Evolutionary conservation across 176 grass and related monocot species (phyloP).

Genomic region (Paspalum vaginatum): DNA sequence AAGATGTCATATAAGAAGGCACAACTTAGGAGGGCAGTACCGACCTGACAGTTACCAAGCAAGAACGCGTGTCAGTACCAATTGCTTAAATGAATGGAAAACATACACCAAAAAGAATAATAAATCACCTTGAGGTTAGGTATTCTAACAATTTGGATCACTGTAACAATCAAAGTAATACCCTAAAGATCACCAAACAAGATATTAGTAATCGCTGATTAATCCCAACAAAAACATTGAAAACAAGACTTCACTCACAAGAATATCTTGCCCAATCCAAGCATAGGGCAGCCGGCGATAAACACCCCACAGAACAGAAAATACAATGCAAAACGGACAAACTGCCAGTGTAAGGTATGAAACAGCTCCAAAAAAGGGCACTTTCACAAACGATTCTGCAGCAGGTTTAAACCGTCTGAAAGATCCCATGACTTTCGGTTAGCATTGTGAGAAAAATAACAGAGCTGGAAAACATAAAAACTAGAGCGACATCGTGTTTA

Average conservation of each 20-base stretch:
- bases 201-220: slow-evolving; percentile 21
- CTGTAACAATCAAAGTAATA: slow-evolving; percentile 90
- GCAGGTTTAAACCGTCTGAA: slow-evolving; percentile 95
- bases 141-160: slow-evolving; percentile 95
- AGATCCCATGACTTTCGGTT: slow-evolving; percentile 34
- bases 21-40: slow-evolving; percentile 81
- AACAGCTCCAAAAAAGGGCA: slow-evolving; percentile 86
- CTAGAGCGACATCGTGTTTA: slow-evolving; percentile 17
- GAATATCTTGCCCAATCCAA: slow-evolving; percentile 99
- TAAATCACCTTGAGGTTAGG: slow-evolving; percentile 92
- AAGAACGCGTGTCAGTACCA: slow-evolving; percentile 33
- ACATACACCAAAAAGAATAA: slow-evolving; percentile 11
- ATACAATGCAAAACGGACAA: slow-evolving; percentile 83
- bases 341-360: slow-evolving; percentile 87
- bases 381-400: slow-evolving; percentile 77
- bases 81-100: slow-evolving; percentile 11
- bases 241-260: slow-evolving; percentile 59
- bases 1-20: slow-evolving; percentile 99
- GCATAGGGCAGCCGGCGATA: slow-evolving; percentile 62
- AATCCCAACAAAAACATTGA: slow-evolving; percentile 25
- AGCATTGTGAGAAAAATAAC: slow-evolving; percentile 15
- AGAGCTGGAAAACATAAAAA: slow-evolving; percentile 12
- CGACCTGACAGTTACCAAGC: slow-evolving; percentile 57
- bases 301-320: slow-evolving; percentile 83
- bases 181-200: slow-evolving; percentile 56